Evolutionary conservation across 352 stramenopile species (phyloP).

Genomic region (Globisporangium rhizosaccharum): DNA sequence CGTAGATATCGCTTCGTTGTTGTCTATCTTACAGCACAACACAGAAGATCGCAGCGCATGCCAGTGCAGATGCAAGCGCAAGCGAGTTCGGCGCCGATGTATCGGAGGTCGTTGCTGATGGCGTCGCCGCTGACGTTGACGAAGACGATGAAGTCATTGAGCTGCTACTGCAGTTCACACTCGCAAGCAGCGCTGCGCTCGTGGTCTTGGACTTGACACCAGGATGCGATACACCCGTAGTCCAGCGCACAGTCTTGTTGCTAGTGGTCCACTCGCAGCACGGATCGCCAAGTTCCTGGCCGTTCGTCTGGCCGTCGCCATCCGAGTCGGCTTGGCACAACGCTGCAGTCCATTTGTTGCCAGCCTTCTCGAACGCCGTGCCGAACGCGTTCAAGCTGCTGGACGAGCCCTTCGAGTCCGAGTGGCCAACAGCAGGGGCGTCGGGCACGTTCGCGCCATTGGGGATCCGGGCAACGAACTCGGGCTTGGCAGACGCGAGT

Average conservation of each 20-base stretch:
- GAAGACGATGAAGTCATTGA: too few species aligned
- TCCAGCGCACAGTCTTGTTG: slow-evolving; percentile 7
- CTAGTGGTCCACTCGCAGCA: slow-evolving; percentile 24
- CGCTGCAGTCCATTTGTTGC: slow-evolving; percentile 33
- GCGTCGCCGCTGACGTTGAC: too few species aligned
- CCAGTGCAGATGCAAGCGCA: too few species aligned
- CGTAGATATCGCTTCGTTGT: too few species aligned
- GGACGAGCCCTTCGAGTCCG: slow-evolving; percentile 10
- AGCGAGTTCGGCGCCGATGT: too few species aligned
- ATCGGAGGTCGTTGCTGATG: too few species aligned
- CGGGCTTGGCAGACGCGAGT: slow-evolving; percentile 3
- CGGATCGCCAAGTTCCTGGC: slow-evolving; percentile 52
- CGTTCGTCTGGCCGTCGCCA: slow-evolving; percentile 48
- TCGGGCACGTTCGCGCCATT: slow-evolving; percentile 34
- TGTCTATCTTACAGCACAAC: too few species aligned
- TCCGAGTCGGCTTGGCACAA: slow-evolving; percentile 31
- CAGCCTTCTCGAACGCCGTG: slow-evolving; percentile 23
- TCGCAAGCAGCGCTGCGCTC: slow-evolving; percentile 18
- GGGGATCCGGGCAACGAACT: slow-evolving; percentile 18
- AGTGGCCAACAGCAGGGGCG: slow-evolving; percentile 28
- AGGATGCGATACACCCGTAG: slow-evolving; percentile 23
- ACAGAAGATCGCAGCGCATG: too few species aligned
- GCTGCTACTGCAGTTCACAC: background rate
- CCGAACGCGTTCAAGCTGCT: slow-evolving; percentile 25
- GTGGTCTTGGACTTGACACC: slow-evolving; percentile 17